Base-by-base conservation (phyloP, 2,329 filamentous ascomycete species). In the Verticillium alfalfae region DNA sequence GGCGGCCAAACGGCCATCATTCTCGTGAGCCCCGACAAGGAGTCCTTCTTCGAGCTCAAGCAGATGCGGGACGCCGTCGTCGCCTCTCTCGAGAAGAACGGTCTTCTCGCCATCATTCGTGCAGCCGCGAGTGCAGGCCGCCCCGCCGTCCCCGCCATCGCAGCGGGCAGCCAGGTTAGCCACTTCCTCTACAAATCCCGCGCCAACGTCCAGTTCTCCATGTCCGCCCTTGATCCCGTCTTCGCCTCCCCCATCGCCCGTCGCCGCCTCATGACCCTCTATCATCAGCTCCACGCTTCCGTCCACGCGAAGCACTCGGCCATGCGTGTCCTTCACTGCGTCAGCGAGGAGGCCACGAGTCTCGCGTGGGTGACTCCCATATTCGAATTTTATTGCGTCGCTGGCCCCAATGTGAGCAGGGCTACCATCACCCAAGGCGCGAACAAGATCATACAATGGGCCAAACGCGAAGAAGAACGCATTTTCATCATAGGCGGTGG, bases 401-500 rank as follows among this genome's bases (percentile, higher is more conserved):
- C 93, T 18, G 91, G 91, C 0, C 90, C 91, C 2, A 88, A 88
- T 66, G 77, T 84, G 39, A 84, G 84, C 34, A 79, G 85, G 49
- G 77, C 80, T 26, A 85, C 87, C 12, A 81, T 99, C 69, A 91
- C 92, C 10, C 90, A 94, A 72, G 92, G 90, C 12, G 94, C 93
- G 38, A 96, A 95, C 72, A 89, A 90, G 76, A 87, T 99, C 58
- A 88, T 96, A 6, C 91, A 95, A 71, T 99, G 94, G 93, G 89
- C 94, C 1, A 89, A 91, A 71, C 84, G 88, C 66, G 95, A 99
- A 76, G 94, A 98, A 75, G 93, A 98, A 75, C 83, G 95, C 62
- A 79, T 98, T 6, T 99, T 99, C 71, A 97, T 99, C 63, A 95
- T 99, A 71, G 95, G 95, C 1, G 96, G 95, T n/a, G 95, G 93